phyloP scores from a whole-genome alignment of 352 stramenopile species.

The Labyrinthula sp. region DNA sequence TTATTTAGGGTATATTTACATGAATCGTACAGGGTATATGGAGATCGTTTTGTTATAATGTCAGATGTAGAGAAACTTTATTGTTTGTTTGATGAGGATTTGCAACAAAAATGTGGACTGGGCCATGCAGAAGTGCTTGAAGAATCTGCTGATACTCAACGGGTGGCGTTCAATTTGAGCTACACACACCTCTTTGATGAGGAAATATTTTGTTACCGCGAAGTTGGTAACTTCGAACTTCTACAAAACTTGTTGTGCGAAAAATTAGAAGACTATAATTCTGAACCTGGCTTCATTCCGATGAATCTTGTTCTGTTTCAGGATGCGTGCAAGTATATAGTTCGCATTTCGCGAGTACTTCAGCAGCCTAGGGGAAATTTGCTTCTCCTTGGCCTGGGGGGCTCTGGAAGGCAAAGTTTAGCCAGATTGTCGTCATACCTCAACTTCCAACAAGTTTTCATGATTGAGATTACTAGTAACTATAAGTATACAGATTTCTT shows the following conservation, averaged over 20 bases:
- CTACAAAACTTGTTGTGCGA: slow-evolving; percentile 66
- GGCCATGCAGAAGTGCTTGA: background rate
- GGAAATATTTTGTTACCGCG: no score
- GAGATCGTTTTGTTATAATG: slow-evolving; percentile 70
- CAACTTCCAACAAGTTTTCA: slow-evolving; percentile 69
- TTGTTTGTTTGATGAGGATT: no score
- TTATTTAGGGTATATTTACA: slow-evolving; percentile 73
- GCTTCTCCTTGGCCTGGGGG: slow-evolving; percentile 69
- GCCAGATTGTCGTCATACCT: slow-evolving; percentile 66
- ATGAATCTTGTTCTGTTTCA: slow-evolving; percentile 85
- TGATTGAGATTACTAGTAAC: slow-evolving; percentile 69
- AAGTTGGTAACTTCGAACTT: no score
- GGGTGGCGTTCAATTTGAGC: no score
- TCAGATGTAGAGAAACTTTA: no score
- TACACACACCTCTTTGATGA: no score
- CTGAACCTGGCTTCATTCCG: slow-evolving; percentile 57
- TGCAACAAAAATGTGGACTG: slow-evolving; percentile 41
- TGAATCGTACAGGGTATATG: slow-evolving; percentile 71
- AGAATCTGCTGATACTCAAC: slow-evolving; percentile 55
- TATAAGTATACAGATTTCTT: slow-evolving; percentile 73
- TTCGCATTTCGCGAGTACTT: slow-evolving; percentile 67
- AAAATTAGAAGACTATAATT: slow-evolving; percentile 69
- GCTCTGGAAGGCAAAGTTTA: slow-evolving; percentile 71
- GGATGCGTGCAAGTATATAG: slow-evolving; percentile 73
- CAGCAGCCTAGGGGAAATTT: slow-evolving; percentile 66